Evolutionary conservation across 306 rosid genomes (phyloP), one percentile per base, ranked within the genome.

Genomic region (Neltuma alba): DNA sequence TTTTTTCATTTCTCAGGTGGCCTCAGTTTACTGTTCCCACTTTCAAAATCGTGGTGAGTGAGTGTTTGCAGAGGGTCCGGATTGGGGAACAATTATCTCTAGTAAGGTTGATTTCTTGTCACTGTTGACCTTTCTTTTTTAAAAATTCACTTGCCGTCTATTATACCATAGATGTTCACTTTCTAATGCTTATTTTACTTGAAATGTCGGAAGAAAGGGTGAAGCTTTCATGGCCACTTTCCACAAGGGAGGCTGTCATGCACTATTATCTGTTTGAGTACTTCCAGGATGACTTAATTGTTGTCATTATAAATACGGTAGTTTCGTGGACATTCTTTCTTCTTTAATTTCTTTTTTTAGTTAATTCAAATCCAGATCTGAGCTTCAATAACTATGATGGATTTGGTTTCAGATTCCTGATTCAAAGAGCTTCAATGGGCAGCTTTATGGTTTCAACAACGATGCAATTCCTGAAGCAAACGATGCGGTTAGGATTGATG

Each of bases 201-300:
- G 31, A 64, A 85, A 70, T 89, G 92, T 85, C 88, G 97, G 86
- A 90, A 92, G 96, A 81, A 92, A 95, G 99, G 94, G 58, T 92
- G 92, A 95, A 95, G 91, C 77, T 90, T 79, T 80, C 99, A 3
- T 96, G 98, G 99, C 99, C 99, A 2, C 88, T 93, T 76, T 90
- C 99, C 20, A 64, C 90, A 47, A 96, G 99, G 90, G 99, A 96
- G 84, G 94, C 89, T 36, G 55, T 91, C 63, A 76, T 91, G 68
- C 98, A 93, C 83, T 91, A 80, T 82, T 90, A 91, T 86, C 65
- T 89, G 83, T 93, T 96, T 64, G 99, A 96, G 84, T 96, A 96
- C 84, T 74, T 82, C 75, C 93, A 91, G 86, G 99, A 93, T 68
- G 99, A 89, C 83, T 84, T 93, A 79, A 30, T 90, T 73, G 85